Base-by-base conservation (phyloP, 192 early-diverging fungal species). In the Coemansia sp. region DNA sequence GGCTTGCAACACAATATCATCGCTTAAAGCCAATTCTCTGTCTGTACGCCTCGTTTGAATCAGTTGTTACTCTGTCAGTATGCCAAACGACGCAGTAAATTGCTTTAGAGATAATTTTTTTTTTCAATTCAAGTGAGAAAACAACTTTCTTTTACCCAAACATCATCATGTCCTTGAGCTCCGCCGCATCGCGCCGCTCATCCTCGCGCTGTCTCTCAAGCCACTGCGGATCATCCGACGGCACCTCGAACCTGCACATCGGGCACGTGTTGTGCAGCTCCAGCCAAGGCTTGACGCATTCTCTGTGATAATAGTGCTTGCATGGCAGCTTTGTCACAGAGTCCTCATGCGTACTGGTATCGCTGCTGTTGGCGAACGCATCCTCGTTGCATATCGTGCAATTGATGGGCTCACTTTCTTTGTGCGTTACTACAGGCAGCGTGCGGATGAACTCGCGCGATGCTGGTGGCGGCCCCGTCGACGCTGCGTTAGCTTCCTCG, bases 231-330 rank as follows among this genome's bases (percentile, higher is more conserved):
- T 82, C 79, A 45, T 82, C 74, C 22, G 79, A 76, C 2, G 79
- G 79, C 19, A 82, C 74, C 53, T 75, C 73, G 32, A 53, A 42
- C 34, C 79, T 70, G 63, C 79, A 82, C 73, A 82, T 76, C 0
- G 79, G 79, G 25, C 79, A 82, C 7, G 79, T 82, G 66, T 82
- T 82, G 68, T 82, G 79, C 62, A 82, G 64, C 67, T 75, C 79
- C 29, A 82, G 68, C 79, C 79, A 82, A 14, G 73, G 74, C 59
- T 69, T 70, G 41, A 82, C 62, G 57, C 79, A 82, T 13, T 61
- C 57, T 8, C 55, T 54, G 34, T 82, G 74, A 38, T 65, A 82
- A 45, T 68, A 63, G 43, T 82, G 79, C 38, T 58, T 65, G 63
- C 79, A 82, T 0, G 74, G 79, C 46, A 76, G 62, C 11, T 59